Evolutionary conservation across 495 filamentous ascomycete genomes (phyloP), one percentile per base, ranked within the genome.

Genomic region (Xylaria acuta): DNA sequence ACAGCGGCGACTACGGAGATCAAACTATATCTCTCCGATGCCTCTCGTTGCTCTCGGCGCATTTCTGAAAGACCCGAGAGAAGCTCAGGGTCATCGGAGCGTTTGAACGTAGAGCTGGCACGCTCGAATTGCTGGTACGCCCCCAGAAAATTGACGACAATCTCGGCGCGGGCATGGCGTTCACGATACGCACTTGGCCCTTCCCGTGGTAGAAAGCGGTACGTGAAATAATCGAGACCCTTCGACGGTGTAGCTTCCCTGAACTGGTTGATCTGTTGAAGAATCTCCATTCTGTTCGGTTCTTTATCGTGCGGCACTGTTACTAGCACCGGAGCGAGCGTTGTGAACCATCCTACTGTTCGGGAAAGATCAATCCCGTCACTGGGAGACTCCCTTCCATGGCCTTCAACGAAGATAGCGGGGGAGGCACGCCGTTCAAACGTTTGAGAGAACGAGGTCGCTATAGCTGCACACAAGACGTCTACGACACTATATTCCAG

Each of bases 341-440:
- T 85, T 1, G 88, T 91, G 73, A 91, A 91, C 89, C 89, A 91
- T 9, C 89, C 89, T 9, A 90, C 84, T 12, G 88, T 90, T 34
- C 84, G 82, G 1, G 88, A 88, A 34, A 91, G 80, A 73, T 91
- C 88, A 27, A 90, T 83, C 4, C 78, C 75, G 62, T 87, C 84
- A 45, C 60, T 27, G 80, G 83, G 88, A 0, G 82, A 73, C 70
- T 90, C 88, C 34, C 89, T 78, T 6, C 89, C 88, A 65, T 91
- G 88, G 9, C 84, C 86, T 77, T 90, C 88, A 12, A 67, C 67
- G 67, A 77, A 75, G 32, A 90, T 81, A 0, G 83, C 81, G 11
- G 88, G 86, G 2, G 81, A 45, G 1, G 70, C 43, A 27, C 87
- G 80, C 73, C 88, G 84, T 0, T 66, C 72, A 73, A 82, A 84